These are phyloP conservation scores for Phyllosticta citrichinensis DNA, from an alignment of 2,329 filamentous ascomycete genomes.

Conservation along the genomic window DNA sequence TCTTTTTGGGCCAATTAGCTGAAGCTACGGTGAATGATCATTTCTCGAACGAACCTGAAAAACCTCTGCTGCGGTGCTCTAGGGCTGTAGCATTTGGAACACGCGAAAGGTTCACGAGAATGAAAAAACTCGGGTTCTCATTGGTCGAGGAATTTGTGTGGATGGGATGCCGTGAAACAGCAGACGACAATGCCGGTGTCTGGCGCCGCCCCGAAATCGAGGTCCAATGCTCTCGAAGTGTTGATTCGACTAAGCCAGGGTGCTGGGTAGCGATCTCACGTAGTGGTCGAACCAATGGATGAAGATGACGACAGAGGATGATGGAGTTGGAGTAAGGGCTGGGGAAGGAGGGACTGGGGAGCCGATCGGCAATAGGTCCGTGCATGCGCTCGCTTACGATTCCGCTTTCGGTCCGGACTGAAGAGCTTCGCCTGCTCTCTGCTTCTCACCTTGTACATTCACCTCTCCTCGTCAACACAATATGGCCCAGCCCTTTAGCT, in stretches of 20 bases:
- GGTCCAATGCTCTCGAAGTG: background rate
- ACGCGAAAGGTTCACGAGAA: background rate
- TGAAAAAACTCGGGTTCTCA: background rate
- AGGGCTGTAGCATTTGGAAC: background rate
- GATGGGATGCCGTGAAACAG: background rate
- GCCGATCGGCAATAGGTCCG: background rate
- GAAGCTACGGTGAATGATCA: background rate
- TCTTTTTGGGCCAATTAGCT: background rate
- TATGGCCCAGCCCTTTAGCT: slow-evolving; percentile 36
- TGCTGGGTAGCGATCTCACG: background rate
- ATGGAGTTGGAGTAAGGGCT: background rate
- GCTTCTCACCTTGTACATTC: background rate
- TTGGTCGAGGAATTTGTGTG: background rate
- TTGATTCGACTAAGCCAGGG: background rate
- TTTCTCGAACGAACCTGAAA: background rate
- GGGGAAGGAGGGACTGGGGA: background rate
- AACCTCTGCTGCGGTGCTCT: background rate
- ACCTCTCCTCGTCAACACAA: background rate
- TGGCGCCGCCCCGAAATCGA: no score
- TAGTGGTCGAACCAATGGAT: background rate
- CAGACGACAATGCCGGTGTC: background rate
- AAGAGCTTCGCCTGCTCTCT: background rate
- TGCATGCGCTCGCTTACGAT: background rate
- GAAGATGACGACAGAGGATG: background rate
- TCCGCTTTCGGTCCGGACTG: background rate